phyloP scores from a whole-genome alignment of 768 basidiomycete genomes.

The Suillus spraguei region DNA sequence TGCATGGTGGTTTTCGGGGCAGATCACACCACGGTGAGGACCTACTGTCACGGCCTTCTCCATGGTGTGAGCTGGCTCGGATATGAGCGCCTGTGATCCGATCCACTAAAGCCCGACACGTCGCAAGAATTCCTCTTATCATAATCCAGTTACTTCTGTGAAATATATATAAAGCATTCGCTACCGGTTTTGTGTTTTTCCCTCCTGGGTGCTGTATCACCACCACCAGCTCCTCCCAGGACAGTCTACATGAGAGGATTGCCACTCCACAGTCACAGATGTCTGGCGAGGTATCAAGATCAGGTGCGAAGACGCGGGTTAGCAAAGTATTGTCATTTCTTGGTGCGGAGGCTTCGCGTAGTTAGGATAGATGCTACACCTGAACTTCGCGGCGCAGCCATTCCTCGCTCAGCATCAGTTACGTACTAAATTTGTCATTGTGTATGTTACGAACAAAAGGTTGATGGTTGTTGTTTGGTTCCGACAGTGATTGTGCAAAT shows the following conservation, averaged over 20 bases:
- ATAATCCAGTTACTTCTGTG: not conserved
- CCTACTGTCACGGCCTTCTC: not conserved
- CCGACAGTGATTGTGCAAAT: conserved; percentile 25
- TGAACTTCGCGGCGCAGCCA: too few relatives aligned
- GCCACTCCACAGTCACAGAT: not conserved
- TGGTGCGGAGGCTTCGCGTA: not conserved
- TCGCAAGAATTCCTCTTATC: not conserved
- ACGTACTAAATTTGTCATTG: not conserved
- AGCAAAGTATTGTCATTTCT: not conserved
- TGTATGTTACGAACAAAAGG: not conserved
- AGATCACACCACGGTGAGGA: not conserved
- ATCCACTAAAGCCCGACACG: not conserved
- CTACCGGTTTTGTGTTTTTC: not conserved
- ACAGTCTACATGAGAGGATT: not conserved
- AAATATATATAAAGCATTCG: not conserved
- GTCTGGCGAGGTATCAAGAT: not conserved
- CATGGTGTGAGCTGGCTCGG: not conserved
- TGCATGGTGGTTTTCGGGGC: not conserved
- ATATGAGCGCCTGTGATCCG: not conserved
- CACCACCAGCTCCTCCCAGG: not conserved
- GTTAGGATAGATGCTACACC: not conserved
- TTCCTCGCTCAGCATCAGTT: not conserved
- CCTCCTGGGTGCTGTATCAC: not conserved
- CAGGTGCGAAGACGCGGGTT: not conserved
- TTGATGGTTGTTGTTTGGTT: conserved; percentile 29